Evolutionary conservation across 2,329 filamentous ascomycete species (phyloP).

Genomic region (Pseudopithomyces chartarum): DNA sequence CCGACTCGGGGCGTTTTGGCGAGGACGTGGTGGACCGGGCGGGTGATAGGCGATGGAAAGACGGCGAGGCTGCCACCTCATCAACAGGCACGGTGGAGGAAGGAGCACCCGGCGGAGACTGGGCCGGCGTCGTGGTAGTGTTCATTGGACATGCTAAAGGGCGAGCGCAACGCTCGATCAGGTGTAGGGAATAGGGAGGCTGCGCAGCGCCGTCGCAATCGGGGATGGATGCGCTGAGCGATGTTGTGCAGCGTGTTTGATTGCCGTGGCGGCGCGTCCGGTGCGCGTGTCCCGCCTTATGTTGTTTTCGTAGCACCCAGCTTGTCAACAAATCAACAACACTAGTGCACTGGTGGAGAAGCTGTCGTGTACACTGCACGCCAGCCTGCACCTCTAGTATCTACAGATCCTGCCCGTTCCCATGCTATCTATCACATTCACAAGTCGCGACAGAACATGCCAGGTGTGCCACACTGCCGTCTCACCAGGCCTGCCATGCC

Average conservation of each 20-base stretch:
- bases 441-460: slow-evolving; percentile 6
- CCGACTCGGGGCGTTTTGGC: slow-evolving; percentile 15
- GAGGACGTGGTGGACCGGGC: slow-evolving; percentile 14
- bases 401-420: not conserved
- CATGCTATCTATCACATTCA: not conserved
- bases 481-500: slow-evolving; percentile 9
- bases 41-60: slow-evolving; percentile 7
- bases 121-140: slow-evolving; percentile 12
- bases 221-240: slow-evolving; percentile 5
- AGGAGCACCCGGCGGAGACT: slow-evolving; percentile 10
- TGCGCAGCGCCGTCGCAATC: not conserved
- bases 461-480: not conserved
- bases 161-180: not conserved
- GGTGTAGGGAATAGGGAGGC: not conserved
- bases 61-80: slow-evolving; percentile 18
- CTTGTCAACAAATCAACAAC: slow-evolving; percentile 4
- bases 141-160: not conserved
- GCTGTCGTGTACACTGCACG: slow-evolving; percentile 1
- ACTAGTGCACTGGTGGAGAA: slow-evolving; percentile 4
- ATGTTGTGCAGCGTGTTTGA: slow-evolving; percentile 8
- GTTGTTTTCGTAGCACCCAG: slow-evolving; percentile 1
- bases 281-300: slow-evolving; percentile 1
- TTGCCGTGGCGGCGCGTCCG: slow-evolving; percentile 2
- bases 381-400: not conserved
- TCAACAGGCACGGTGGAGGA: slow-evolving; percentile 1